A percentile compares a stretch with the other conserved stretches of the same genome.
These are phyloP conservation scores for Amoebophrya sp. DNA, from an alignment of 169 alveolate species.

Conservation along the genomic window DNA sequence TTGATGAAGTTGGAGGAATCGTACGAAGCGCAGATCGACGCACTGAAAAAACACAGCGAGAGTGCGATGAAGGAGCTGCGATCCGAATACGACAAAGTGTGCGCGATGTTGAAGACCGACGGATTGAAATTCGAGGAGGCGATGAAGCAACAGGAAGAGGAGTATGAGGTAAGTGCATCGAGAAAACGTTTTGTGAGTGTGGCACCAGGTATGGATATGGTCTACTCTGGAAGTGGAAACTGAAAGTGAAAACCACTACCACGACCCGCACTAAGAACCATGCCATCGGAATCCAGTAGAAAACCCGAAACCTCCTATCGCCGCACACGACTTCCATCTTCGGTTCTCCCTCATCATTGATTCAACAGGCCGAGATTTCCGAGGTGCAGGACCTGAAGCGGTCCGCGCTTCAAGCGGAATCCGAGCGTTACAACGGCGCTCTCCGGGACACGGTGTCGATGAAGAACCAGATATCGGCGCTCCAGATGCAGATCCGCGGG, in stretches of 20 bases:
- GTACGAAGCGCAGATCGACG: not conserved
- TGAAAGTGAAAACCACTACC: too few relatives aligned
- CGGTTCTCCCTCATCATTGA: not conserved
- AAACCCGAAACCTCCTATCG: too few relatives aligned
- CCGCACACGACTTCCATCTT: not conserved
- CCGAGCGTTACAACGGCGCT: not conserved
- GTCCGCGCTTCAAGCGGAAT: not conserved
- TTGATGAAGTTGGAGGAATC: not conserved
- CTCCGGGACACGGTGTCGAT: not conserved
- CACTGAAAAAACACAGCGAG: not conserved
- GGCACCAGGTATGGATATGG: not conserved
- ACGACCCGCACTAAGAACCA: too few relatives aligned
- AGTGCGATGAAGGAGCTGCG: not conserved
- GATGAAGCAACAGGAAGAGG: not conserved
- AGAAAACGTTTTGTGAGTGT: not conserved
- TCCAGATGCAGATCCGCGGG: not conserved
- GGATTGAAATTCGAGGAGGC: slow-evolving; percentile 3
- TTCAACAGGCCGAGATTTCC: not conserved
- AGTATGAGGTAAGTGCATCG: not conserved
- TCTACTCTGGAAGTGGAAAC: too few relatives aligned
- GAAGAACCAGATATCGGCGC: not conserved
- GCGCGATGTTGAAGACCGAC: not conserved
- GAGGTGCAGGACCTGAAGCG: not conserved
- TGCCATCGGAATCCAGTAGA: too few relatives aligned
- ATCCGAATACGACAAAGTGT: not conserved